Evolutionary conservation across 441 rosid species (phyloP).

Genomic region (Pelargonium cotyledonis): DNA sequence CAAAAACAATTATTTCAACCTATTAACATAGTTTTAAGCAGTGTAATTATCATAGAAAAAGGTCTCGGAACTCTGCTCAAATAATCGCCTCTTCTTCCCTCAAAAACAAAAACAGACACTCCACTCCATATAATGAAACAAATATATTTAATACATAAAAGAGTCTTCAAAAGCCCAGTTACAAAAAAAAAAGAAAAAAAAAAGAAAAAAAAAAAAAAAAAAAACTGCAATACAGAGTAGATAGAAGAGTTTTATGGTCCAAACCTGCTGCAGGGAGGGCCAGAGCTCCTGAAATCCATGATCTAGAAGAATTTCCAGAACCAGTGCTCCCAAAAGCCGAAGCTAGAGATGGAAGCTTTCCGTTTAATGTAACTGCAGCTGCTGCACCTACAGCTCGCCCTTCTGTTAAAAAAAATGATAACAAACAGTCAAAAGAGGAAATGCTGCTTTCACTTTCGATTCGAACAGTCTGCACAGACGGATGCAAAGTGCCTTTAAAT

Average conservation of each 20-base stretch:
- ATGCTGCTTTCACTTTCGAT: neutral
- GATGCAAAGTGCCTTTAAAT: slow-evolving; percentile 1
- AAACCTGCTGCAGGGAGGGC: slow-evolving; percentile 72
- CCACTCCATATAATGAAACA: neutral
- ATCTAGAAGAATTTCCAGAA: slow-evolving; percentile 3
- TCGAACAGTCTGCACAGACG: neutral
- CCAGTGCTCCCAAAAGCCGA: neutral
- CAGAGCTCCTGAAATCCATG: neutral
- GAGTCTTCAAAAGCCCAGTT: neutral
- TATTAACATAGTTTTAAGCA: slow-evolving; percentile 18
- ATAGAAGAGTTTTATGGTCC: neutral
- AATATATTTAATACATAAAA: neutral
- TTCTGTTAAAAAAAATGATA: neutral
- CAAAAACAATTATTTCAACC: slow-evolving; percentile 15
- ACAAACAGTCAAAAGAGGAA: neutral
- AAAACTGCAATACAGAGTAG: neutral
- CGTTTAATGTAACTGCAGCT: neutral
- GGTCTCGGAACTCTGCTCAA: slow-evolving; percentile 21
- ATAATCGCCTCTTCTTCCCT: slow-evolving; percentile 4
- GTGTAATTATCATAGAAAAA: slow-evolving; percentile 22
- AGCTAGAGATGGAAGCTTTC: neutral
- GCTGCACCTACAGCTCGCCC: slow-evolving; percentile 1
- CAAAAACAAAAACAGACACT: neutral
- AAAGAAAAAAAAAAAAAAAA: too few species aligned
- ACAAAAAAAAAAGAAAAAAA: neutral